Evolutionary conservation across 805 yeast species (phyloP).

Genomic region (Wickerhamomyces rabaulensis): DNA sequence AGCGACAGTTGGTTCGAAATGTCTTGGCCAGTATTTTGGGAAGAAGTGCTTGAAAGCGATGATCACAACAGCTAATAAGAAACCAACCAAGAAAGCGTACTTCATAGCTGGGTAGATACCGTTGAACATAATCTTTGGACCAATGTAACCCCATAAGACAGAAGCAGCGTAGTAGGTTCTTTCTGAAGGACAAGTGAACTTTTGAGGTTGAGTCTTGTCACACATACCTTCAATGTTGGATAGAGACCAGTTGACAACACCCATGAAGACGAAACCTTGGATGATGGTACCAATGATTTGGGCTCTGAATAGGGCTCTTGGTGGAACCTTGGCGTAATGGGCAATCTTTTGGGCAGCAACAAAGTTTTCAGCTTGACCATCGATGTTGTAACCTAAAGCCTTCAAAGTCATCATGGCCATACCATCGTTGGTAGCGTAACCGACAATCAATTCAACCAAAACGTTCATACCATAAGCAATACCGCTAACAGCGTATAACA

Average conservation of each 20-base stretch:
- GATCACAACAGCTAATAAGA: slow-evolving; percentile 28
- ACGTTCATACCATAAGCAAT: slow-evolving; percentile 43
- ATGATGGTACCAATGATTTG: slow-evolving; percentile 31
- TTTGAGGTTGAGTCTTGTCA: slow-evolving; percentile 28
- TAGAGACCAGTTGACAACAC: slow-evolving; percentile 32
- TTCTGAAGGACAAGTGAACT: slow-evolving; percentile 36
- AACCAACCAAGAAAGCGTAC: slow-evolving; percentile 61
- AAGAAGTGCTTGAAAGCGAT: slow-evolving; percentile 19
- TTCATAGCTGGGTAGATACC: slow-evolving; percentile 56
- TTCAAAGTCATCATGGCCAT: slow-evolving; percentile 47
- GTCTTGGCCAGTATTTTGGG: slow-evolving; percentile 24
- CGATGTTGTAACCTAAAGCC: slow-evolving; percentile 53
- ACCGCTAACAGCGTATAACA: slow-evolving; percentile 45
- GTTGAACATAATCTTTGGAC: slow-evolving; percentile 50
- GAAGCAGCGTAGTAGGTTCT: slow-evolving; percentile 35
- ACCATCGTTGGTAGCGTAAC: slow-evolving; percentile 52
- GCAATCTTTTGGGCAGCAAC: slow-evolving; percentile 37
- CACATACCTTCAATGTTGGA: slow-evolving; percentile 31
- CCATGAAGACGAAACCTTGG: slow-evolving; percentile 27
- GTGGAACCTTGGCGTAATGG: slow-evolving; percentile 56
- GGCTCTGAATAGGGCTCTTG: slow-evolving; percentile 50
- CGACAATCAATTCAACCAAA: slow-evolving; percentile 50
- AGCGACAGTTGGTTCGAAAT: slow-evolving; percentile 45
- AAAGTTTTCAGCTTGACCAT: slow-evolving; percentile 59
- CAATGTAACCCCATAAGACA: slow-evolving; percentile 51